phyloP scores from a whole-genome alignment of 2,329 filamentous ascomycete species.

The Diaporthe sp. region DNA sequence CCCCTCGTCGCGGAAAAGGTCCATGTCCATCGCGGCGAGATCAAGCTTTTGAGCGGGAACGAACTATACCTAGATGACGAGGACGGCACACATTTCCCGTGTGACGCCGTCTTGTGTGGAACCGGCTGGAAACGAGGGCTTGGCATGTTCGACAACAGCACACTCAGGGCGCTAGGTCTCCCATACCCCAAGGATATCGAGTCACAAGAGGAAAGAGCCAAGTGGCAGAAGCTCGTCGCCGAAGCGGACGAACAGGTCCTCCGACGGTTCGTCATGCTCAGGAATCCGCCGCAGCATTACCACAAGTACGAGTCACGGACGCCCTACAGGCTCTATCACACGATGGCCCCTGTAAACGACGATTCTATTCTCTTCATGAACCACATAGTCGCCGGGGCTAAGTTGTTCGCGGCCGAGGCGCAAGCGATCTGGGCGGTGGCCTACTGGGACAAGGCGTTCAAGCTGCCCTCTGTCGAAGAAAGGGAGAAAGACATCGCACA shows the following conservation, averaged over 20 bases:
- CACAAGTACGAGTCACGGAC: background rate
- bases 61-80: background rate
- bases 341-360: background rate
- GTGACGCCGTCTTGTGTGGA: background rate
- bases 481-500: background rate
- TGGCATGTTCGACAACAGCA: background rate
- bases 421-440: conserved; percentile 11
- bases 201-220: background rate
- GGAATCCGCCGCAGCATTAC: background rate
- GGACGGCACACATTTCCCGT: background rate
- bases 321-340: background rate
- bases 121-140: background rate
- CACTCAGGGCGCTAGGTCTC: background rate
- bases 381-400: background rate
- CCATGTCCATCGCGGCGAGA: background rate
- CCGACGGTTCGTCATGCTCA: conserved; percentile 3
- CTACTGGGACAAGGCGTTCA: conserved; percentile 1
- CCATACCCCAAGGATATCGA: background rate
- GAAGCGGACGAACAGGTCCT: background rate
- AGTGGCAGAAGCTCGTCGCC: background rate
- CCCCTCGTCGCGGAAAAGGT: background rate
- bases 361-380: conserved; percentile 6
- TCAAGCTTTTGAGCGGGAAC: background rate
- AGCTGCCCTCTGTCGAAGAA: background rate
- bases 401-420: background rate